These are phyloP conservation scores for Spathaspora girioi DNA, from an alignment of 805 yeast species.

Conservation along the genomic window DNA sequence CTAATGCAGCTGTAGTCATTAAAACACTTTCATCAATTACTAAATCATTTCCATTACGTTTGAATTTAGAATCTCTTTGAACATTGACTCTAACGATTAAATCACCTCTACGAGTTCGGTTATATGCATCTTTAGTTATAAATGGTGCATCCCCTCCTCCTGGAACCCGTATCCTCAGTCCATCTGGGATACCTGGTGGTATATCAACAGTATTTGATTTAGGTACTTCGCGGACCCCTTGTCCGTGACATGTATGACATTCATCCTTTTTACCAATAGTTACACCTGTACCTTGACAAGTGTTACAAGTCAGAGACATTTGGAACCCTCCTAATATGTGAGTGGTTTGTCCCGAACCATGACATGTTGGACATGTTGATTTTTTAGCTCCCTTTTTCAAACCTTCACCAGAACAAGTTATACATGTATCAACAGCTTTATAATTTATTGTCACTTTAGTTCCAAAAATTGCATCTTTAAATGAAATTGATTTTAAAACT, in stretches of 20 bases:
- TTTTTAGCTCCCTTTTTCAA: slow-evolving; percentile 72
- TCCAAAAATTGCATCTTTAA: slow-evolving; percentile 89
- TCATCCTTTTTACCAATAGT: slow-evolving; percentile 61
- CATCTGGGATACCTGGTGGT: slow-evolving; percentile 87
- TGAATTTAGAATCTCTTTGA: slow-evolving; percentile 66
- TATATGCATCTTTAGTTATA: slow-evolving; percentile 67
- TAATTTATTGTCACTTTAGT: slow-evolving; percentile 62
- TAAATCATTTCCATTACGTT: slow-evolving; percentile 64
- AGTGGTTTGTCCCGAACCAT: slow-evolving; percentile 88
- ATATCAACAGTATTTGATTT: slow-evolving; percentile 78
- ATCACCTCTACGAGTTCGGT: slow-evolving; percentile 77
- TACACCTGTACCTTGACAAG: slow-evolving; percentile 89
- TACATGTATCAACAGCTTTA: slow-evolving; percentile 72
- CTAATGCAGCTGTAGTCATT: slow-evolving; percentile 94
- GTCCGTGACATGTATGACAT: slow-evolving; percentile 82
- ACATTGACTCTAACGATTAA: slow-evolving; percentile 79
- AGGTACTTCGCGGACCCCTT: slow-evolving; percentile 69
- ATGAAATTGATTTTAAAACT: slow-evolving; percentile 64
- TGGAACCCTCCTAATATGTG: slow-evolving; percentile 93
- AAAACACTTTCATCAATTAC: slow-evolving; percentile 66
- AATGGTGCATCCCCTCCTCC: slow-evolving; percentile 90
- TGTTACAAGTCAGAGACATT: slow-evolving; percentile 88
- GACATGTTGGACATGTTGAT: slow-evolving; percentile 79
- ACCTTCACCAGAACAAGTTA: slow-evolving; percentile 82
- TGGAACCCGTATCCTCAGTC: slow-evolving; percentile 76